Conservation (phyloP, 768 basidiomycete genomes). For the Lentinula sp. region DNA sequence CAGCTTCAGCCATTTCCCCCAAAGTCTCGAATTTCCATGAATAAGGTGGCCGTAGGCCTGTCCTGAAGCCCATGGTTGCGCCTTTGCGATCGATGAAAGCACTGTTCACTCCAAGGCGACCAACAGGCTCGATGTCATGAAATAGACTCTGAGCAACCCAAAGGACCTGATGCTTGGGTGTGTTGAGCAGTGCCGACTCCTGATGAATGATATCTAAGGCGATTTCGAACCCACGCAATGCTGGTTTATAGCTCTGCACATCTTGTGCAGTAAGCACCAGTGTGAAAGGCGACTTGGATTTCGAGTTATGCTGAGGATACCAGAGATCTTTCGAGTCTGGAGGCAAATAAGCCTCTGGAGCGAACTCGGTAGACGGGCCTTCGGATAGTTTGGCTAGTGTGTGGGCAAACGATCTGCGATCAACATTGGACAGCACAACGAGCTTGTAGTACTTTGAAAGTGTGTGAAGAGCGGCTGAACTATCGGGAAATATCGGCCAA, state of each 20-base stretch:
- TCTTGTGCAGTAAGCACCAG: slow-evolving; percentile 69
- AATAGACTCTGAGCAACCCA: slow-evolving; percentile 62
- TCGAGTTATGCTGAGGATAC: slow-evolving; percentile 34
- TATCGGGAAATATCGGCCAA: slow-evolving; percentile 69
- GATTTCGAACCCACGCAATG: slow-evolving; percentile 44
- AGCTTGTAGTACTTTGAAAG: slow-evolving; percentile 63
- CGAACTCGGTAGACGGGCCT: slow-evolving; percentile 19
- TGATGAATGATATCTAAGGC: slow-evolving; percentile 37
- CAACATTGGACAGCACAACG: slow-evolving; percentile 73
- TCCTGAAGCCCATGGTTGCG: slow-evolving; percentile 19
- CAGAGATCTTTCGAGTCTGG: slow-evolving; percentile 25
- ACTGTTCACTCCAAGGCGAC: slow-evolving; percentile 44
- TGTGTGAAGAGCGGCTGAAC: slow-evolving; percentile 47
- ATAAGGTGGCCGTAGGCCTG: slow-evolving; percentile 25
- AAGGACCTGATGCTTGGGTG: slow-evolving; percentile 41
- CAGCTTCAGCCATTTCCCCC: slow-evolving; percentile 53
- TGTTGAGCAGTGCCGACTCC: slow-evolving; percentile 33
- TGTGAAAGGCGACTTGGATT: slow-evolving; percentile 53
- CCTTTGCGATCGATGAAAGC: slow-evolving; percentile 63
- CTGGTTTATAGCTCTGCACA: slow-evolving; percentile 68
- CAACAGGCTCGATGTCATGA: slow-evolving; percentile 65
- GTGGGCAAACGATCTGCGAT: slow-evolving; percentile 52
- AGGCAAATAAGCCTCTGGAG: not conserved
- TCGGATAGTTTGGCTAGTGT: slow-evolving; percentile 52
- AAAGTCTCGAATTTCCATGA: slow-evolving; percentile 54